Conservation (phyloP, 2,329 filamentous ascomycete genomes). For the Trichoderma sp. region DNA sequence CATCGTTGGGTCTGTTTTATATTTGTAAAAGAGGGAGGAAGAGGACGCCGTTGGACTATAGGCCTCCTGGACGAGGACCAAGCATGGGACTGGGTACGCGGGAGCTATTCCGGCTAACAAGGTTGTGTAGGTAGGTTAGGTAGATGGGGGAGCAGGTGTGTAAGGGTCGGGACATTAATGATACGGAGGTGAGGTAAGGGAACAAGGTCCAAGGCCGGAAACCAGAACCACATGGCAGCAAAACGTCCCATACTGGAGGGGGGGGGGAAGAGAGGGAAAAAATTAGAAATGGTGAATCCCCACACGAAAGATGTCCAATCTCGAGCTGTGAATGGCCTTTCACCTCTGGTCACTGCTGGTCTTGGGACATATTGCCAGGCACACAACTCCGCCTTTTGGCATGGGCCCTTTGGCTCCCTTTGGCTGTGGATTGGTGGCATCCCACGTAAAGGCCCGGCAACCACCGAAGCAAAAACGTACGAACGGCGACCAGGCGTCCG, state of each 20-base stretch:
- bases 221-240: constrained; percentile 15
- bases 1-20: constrained; percentile 15
- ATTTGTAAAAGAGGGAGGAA: constrained; percentile 12
- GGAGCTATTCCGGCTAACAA: constrained; percentile 13
- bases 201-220: neutral
- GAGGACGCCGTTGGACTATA: constrained; percentile 4
- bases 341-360: neutral
- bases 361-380: constrained; percentile 5
- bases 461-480: constrained; percentile 15
- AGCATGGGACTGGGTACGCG: neutral
- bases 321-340: constrained; percentile 7
- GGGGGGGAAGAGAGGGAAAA: neutral
- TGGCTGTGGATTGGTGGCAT: constrained; percentile 13
- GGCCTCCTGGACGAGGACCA: constrained; percentile 15
- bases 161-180: constrained; percentile 7
- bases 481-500: constrained; percentile 9
- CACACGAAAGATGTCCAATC: constrained; percentile 16
- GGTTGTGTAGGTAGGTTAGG: neutral
- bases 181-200: constrained; percentile 9
- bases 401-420: neutral
- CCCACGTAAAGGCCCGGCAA: constrained; percentile 5
- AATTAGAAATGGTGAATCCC: constrained; percentile 1
- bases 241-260: constrained; percentile 1
- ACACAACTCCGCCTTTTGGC: constrained; percentile 15
- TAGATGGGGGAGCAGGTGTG: constrained; percentile 1